A percentile compares a stretch with the other conserved stretches of the same genome.
These are phyloP conservation scores for Pinus albicaulis DNA, from an alignment of 75 land plant species.

Conservation along the genomic window DNA sequence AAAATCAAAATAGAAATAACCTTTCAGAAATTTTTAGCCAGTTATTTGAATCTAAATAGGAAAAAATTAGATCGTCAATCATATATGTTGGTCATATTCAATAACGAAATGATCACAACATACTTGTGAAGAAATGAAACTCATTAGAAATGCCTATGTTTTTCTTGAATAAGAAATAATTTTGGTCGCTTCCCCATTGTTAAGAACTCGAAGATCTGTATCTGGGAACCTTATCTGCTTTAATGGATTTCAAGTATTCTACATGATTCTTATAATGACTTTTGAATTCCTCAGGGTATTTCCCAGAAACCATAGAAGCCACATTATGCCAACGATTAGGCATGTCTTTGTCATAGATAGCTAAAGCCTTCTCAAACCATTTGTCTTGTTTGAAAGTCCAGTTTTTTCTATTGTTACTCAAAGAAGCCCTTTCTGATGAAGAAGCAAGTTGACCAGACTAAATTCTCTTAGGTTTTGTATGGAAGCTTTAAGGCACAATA, in stretches of 20 bases:
- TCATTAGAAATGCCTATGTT: neutral
- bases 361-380: slow-evolving; percentile 66
- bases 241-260: slow-evolving; percentile 55
- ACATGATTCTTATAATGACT: slow-evolving; percentile 59
- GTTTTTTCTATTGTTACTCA: neutral
- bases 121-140: neutral
- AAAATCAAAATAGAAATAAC: too few relatives aligned
- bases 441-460: too few relatives aligned
- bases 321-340: slow-evolving; percentile 74
- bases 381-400: slow-evolving; percentile 73
- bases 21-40: too few relatives aligned
- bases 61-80: neutral
- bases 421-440: too few relatives aligned
- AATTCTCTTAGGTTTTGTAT: too few relatives aligned
- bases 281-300: slow-evolving; percentile 62
- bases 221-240: slow-evolving; percentile 53
- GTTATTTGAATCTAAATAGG: neutral
- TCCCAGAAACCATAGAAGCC: slow-evolving; percentile 65
- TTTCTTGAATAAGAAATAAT: neutral
- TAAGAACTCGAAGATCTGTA: slow-evolving; percentile 21
- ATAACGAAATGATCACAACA: neutral
- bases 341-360: slow-evolving; percentile 44
- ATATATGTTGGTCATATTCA: neutral
- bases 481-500: too few relatives aligned
- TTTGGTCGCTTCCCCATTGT: neutral